Conservation (phyloP, 2,329 filamentous ascomycete species). For the Aquanectria penicillioides region DNA sequence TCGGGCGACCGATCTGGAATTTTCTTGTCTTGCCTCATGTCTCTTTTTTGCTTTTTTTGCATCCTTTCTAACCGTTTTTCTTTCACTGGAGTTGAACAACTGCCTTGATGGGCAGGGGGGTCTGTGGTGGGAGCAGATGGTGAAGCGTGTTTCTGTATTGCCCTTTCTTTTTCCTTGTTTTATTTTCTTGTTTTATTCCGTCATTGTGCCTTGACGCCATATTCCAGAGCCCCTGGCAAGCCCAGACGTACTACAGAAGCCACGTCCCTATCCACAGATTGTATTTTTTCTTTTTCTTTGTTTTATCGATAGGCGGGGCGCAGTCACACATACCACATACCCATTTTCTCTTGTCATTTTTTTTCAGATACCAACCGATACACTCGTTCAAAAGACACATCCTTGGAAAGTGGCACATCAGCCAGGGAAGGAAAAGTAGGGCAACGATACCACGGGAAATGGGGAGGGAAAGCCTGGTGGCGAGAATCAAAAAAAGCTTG, state of each 20-base stretch:
- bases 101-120: conserved; percentile 24
- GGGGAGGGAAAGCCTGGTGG: conserved; percentile 1
- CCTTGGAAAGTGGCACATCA: conserved; percentile 17
- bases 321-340: conserved; percentile 12
- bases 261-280: conserved; percentile 19
- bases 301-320: conserved; percentile 19
- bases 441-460: conserved; percentile 18
- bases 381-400: conserved; percentile 25
- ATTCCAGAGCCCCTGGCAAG: conserved; percentile 18
- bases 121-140: conserved; percentile 23
- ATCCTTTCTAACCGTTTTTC: conserved; percentile 27
- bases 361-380: conserved; percentile 19
- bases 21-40: conserved; percentile 27
- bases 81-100: conserved; percentile 29
- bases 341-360: conserved; percentile 15
- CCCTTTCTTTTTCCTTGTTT: conserved; percentile 21
- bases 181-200: conserved; percentile 15
- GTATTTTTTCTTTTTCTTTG: conserved; percentile 21
- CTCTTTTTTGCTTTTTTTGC: conserved; percentile 23
- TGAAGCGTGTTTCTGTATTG: conserved; percentile 29
- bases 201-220: conserved; percentile 18
- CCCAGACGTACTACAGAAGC: conserved; percentile 24
- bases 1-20: conserved; percentile 39
- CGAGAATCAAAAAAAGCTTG: conserved; percentile 19
- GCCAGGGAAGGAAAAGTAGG: conserved; percentile 10